Base-by-base conservation (phyloP, 345 rosid genomes). In the Arabis hirsuta region DNA sequence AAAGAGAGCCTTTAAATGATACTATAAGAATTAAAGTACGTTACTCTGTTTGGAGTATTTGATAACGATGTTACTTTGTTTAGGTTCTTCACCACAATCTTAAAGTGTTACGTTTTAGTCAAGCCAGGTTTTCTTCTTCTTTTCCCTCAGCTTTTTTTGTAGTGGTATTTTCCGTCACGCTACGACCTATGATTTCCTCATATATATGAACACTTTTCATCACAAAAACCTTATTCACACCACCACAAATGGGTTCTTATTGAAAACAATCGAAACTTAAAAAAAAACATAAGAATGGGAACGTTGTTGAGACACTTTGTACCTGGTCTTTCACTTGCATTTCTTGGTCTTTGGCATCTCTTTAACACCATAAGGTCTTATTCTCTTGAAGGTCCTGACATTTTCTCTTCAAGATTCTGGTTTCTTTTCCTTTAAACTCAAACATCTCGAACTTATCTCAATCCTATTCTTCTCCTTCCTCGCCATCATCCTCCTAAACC, bases 261-360 rank as follows among this genome's bases (percentile, higher is more conserved):
- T 16, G 16, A 16, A 16, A 16, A 64, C 50, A 47, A 38, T 24
- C 36, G 1, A 9, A 12, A 56, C 38, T 57, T 57, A 24, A 16
- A 16, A 16, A 57, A 67, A 48, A 39, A 76, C 67, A 60, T 56
- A 63, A 51, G 45, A 57, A 89, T 84, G 91, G 96, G 94, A 4
- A 87, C 88, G 9, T 89, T 93, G 75, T 14, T 83, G 12, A 94
- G 87, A 50, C 98, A 90, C 61, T 55, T 90, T 8, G 82, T 86
- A 7, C 96, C 94, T 7, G 96, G 92, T 65, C 82, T 89, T 47
- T 84, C 83, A 55, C 81, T 93, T 31, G 71, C 86, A 50, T 53
- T 90, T 36, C 92, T 90, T 53, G 98, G 97, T 54, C 66, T 89
- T 73, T 89, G 97, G 96, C 97, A 93, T 83, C 81, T 82, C 69